phyloP scores from a whole-genome alignment of 495 filamentous ascomycete genomes.

The Aspergillus heteromorphus region DNA sequence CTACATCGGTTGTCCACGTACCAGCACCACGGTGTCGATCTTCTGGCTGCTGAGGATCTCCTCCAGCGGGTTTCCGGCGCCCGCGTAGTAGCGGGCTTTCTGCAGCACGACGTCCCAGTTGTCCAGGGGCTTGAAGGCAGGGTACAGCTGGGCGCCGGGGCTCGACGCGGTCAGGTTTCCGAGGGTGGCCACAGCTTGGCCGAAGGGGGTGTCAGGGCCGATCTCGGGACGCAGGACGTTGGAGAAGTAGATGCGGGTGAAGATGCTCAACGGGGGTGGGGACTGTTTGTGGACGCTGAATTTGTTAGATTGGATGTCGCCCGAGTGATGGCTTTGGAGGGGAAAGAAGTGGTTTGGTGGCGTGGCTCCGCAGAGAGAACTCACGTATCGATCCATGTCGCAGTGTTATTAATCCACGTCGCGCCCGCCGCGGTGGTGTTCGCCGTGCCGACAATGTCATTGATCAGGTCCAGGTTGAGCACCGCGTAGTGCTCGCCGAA shows the following conservation, averaged over 20 bases:
- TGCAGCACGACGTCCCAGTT: conserved; percentile 27
- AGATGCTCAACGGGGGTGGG: conserved; percentile 27
- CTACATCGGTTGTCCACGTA: neutral
- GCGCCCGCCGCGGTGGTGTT: conserved; percentile 21
- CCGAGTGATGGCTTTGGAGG: too few species aligned
- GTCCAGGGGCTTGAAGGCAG: neutral
- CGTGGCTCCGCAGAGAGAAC: too few species aligned
- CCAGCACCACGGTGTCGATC: conserved; percentile 33
- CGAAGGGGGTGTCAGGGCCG: conserved; percentile 21
- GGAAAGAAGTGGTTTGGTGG: too few species aligned
- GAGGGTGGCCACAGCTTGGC: conserved; percentile 9
- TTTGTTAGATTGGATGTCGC: too few species aligned
- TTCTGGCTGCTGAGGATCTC: conserved; percentile 27
- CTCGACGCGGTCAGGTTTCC: conserved; percentile 5
- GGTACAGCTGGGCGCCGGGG: neutral
- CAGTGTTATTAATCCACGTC: conserved; percentile 22
- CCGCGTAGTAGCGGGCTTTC: conserved; percentile 36
- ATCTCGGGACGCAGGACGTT: conserved; percentile 22
- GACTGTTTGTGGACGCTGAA: conserved; percentile 21
- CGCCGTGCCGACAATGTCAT: conserved; percentile 20
- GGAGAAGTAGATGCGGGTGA: conserved; percentile 33
- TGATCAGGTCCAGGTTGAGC: conserved; percentile 36
- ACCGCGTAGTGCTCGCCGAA: conserved; percentile 34
- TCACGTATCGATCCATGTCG: conserved; percentile 1
- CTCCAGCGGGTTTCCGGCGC: conserved; percentile 33